Evolutionary conservation across 345 rosid species (phyloP), one percentile per base, ranked within the genome.

Genomic region (Eucalyptus albens): DNA sequence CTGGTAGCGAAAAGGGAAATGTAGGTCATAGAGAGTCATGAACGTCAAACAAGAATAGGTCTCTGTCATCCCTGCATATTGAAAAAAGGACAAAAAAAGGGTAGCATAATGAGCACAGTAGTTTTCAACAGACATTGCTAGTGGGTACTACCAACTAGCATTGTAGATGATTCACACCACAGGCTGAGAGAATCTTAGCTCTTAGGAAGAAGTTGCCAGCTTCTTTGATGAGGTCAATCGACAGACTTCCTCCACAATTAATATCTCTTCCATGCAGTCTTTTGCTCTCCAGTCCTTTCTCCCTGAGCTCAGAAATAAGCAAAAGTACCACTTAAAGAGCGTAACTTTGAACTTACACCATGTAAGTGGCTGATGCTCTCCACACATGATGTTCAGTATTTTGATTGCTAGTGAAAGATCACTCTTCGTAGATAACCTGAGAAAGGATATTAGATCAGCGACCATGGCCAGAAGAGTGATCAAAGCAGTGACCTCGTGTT

Each of bases 381-480:
- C 6, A 26, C 65, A 11, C 14, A 3, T 26, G 6, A 26, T 26
- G 14, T 60, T 60, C 29, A 26, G n/a, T 60, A 60, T 60, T 26
- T 60, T 26, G 15, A 26, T 40, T 26, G 16, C 45, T 37, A 0
- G 49, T 80, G 33, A 88, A 82, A 33, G 65, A n/a, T 87, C 67
- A 60, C n/a, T 26, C 67, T 60, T 60, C 0, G 15, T 60, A 26
- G 33, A 62, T 89, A 92, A 96, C 99, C 95, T 93, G 87, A 92
- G 91, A 80, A 91, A 88, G 50, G 92, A 87, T 67, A 93, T 65
- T 86, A 97, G 91, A 94, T 94, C 99, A 87, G 94, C 93, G 93
- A 96, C 92, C 90, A 95, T 97, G 88, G 98, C 92, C 11, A 98
- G 99, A 96, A 96, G 98, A 3, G 95, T 94, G 93, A 95, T 96